These are phyloP conservation scores for Aspergillus campestris DNA, from an alignment of 495 filamentous ascomycete genomes.

Conservation along the genomic window DNA sequence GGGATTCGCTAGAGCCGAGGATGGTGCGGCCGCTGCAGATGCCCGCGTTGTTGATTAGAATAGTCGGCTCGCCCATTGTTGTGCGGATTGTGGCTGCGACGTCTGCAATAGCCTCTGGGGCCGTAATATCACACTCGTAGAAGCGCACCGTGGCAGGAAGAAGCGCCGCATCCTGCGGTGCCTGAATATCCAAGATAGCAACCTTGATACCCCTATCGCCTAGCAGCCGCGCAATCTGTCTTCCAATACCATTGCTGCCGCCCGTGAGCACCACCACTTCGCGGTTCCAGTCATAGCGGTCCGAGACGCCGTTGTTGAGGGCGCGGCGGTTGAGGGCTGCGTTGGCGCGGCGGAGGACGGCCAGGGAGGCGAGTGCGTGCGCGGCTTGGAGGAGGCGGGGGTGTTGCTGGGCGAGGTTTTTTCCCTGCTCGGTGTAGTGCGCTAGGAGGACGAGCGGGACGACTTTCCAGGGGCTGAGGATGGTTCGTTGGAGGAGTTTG, in stretches of 20 bases:
- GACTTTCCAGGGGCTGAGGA: conserved; percentile 52
- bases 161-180: conserved; percentile 37
- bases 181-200: conserved; percentile 61
- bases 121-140: conserved; percentile 60
- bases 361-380: conserved; percentile 24
- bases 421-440: conserved; percentile 51
- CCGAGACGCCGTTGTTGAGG: conserved; percentile 52
- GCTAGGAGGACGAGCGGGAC: conserved; percentile 48
- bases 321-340: conserved; percentile 42
- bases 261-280: conserved; percentile 68
- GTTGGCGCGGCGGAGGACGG: conserved; percentile 38
- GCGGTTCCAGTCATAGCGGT: conserved; percentile 57
- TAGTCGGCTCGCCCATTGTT: conserved; percentile 53
- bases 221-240: conserved; percentile 49
- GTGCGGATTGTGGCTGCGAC: conserved; percentile 42
- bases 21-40: conserved; percentile 53
- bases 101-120: conserved; percentile 34
- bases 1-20: conserved; percentile 45
- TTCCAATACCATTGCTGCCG: conserved; percentile 62
- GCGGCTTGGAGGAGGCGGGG: conserved; percentile 24
- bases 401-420: conserved; percentile 39
- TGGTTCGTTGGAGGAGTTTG: conserved; percentile 43
- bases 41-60: conserved; percentile 73
- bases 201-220: conserved; percentile 51
- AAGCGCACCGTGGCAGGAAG: conserved; percentile 47